Conservation (phyloP, 305 asterid genomes). For the Fraxinus dipetala region DNA sequence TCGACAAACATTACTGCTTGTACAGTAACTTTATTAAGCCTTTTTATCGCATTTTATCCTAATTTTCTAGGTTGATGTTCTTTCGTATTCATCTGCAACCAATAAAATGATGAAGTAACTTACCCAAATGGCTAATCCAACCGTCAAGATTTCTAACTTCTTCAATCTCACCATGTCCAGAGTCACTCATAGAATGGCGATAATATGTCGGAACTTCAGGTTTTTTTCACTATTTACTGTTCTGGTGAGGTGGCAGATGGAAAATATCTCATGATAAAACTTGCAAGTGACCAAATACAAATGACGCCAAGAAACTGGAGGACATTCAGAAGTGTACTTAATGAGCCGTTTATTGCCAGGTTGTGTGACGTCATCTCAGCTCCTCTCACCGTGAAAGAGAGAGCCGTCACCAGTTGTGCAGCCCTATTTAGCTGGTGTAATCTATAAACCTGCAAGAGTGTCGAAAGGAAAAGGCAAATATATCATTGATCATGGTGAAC, state of each 20-base stretch:
- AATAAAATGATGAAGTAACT: slow-evolving; percentile 9
- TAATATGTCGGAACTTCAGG: not conserved
- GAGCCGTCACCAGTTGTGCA: slow-evolving; percentile 88
- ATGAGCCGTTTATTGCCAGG: slow-evolving; percentile 73
- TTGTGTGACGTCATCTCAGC: slow-evolving; percentile 93
- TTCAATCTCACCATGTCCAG: not conserved
- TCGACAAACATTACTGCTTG: not conserved
- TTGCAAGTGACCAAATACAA: slow-evolving; percentile 88
- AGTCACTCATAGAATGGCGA: not conserved
- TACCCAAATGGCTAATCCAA: slow-evolving; percentile 1
- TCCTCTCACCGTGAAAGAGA: slow-evolving; percentile 80
- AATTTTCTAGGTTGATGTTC: slow-evolving; percentile 2
- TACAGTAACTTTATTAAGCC: not conserved
- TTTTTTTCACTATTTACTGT: slow-evolving; percentile 20
- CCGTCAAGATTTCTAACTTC: not conserved
- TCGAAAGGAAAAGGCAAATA: not conserved
- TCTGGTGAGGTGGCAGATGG: slow-evolving; percentile 43
- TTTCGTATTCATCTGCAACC: slow-evolving; percentile 11
- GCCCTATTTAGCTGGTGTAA: slow-evolving; percentile 94
- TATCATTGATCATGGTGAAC: not conserved
- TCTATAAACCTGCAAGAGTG: slow-evolving; percentile 63
- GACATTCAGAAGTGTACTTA: slow-evolving; percentile 70
- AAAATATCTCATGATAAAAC: slow-evolving; percentile 73
- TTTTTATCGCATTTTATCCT: not conserved
- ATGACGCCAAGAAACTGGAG: slow-evolving; percentile 83